These are phyloP conservation scores for Yamadazyma friedrichii DNA, from an alignment of 1,139 yeast species.

Conservation along the genomic window DNA sequence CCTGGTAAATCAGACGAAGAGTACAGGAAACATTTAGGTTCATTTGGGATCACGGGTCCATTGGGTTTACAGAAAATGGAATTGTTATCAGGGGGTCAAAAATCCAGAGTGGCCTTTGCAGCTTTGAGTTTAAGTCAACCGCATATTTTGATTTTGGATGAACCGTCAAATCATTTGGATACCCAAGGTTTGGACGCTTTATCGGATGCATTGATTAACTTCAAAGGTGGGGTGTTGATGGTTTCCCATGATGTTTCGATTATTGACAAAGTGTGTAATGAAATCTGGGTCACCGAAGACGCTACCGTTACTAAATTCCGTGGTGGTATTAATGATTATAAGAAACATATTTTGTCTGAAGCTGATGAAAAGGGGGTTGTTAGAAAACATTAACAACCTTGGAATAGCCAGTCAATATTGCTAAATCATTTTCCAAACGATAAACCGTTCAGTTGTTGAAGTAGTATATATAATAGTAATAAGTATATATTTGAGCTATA, in stretches of 20 bases:
- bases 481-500: no score
- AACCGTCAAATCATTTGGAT: slow-evolving; percentile 98
- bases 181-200: slow-evolving; percentile 96
- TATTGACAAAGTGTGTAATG: slow-evolving; percentile 83
- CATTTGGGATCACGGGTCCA: slow-evolving; percentile 95
- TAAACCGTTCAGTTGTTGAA: no score
- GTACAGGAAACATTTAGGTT: slow-evolving; percentile 92
- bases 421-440: no score
- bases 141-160: slow-evolving; percentile 91
- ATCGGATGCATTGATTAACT: slow-evolving; percentile 80
- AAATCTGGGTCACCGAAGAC: slow-evolving; percentile 92
- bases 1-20: slow-evolving; percentile 98
- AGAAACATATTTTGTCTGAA: slow-evolving; percentile 74
- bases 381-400: slow-evolving; percentile 55
- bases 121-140: slow-evolving; percentile 88
- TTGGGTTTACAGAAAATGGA: slow-evolving; percentile 90
- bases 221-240: slow-evolving; percentile 95
- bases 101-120: slow-evolving; percentile 97
- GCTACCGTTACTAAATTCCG: slow-evolving; percentile 77
- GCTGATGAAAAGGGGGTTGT: slow-evolving; percentile 91
- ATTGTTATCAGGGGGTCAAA: slow-evolving; percentile 94
- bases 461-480: no score
- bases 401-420: no score
- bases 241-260: slow-evolving; percentile 96
- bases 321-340: slow-evolving; percentile 85